Conservation (phyloP, 129 eudicot species). For the Centaurea solstitialis region DNA sequence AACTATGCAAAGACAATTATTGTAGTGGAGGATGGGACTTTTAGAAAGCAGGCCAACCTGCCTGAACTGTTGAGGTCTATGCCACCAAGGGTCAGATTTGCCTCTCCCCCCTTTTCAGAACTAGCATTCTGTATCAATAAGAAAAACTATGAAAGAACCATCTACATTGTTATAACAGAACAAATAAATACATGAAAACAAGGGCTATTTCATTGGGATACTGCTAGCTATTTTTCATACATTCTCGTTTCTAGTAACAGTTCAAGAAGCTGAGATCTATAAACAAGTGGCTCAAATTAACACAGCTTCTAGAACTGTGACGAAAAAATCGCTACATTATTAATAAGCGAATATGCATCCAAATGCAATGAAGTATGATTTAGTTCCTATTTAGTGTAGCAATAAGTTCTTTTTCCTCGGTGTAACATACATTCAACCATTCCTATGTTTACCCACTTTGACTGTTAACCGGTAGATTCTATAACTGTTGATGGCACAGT, state of each 20-base stretch:
- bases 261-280: background rate
- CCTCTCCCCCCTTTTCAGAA: constrained; percentile 81
- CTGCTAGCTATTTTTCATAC: background rate
- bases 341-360: background rate
- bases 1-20: background rate
- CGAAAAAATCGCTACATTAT: background rate
- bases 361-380: background rate
- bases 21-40: background rate
- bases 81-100: constrained; percentile 97
- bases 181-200: background rate
- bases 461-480: background rate
- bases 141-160: constrained; percentile 10
- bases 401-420: background rate
- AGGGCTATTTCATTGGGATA: background rate
- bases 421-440: background rate
- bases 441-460: background rate
- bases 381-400: background rate
- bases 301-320: background rate
- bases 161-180: background rate
- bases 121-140: constrained; percentile 58
- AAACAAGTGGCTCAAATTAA: constrained; percentile 1
- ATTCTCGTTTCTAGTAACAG: background rate
- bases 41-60: constrained; percentile 70
- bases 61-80: constrained; percentile 99
- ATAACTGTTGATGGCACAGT: background rate